Percentiles rank a stretch among this genome's conserved stretches.
Evolutionary conservation across 257 asterid species (phyloP).

Genomic region (Jasminum sambac): DNA sequence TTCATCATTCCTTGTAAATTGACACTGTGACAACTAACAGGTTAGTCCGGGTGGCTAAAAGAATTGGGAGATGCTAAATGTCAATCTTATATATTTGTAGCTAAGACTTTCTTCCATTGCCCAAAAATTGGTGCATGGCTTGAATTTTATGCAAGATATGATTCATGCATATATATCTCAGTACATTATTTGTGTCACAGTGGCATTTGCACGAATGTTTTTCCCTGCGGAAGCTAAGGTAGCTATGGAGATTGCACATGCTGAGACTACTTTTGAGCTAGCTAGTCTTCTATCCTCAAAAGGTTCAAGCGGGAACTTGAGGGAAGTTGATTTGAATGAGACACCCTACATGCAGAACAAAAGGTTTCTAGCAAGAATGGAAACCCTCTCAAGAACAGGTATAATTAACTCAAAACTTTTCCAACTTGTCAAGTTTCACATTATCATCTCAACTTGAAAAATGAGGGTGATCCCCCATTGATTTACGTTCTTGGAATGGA

Average conservation of each 20-base stretch:
- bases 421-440: background rate
- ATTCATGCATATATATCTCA: background rate
- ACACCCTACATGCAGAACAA: conserved; percentile 53
- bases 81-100: background rate
- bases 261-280: conserved; percentile 58
- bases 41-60: background rate
- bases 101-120: background rate
- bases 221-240: conserved; percentile 81
- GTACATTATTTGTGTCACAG: conserved; percentile 31
- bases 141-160: background rate
- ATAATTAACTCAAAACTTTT: conserved; percentile 9
- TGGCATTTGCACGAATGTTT: conserved; percentile 65
- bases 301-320: conserved; percentile 58
- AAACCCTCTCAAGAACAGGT: conserved; percentile 72
- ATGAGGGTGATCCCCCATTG: conserved; percentile 1
- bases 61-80: background rate
- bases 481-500: background rate
- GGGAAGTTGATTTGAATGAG: conserved; percentile 79
- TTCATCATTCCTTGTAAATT: background rate
- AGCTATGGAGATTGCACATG: conserved; percentile 76
- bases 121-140: background rate
- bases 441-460: conserved; percentile 6
- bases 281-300: conserved; percentile 49
- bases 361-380: conserved; percentile 50
- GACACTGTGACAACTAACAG: background rate